Evolutionary conservation across 1,139 yeast genomes (phyloP).

Genomic region (Taphrina pruni): DNA sequence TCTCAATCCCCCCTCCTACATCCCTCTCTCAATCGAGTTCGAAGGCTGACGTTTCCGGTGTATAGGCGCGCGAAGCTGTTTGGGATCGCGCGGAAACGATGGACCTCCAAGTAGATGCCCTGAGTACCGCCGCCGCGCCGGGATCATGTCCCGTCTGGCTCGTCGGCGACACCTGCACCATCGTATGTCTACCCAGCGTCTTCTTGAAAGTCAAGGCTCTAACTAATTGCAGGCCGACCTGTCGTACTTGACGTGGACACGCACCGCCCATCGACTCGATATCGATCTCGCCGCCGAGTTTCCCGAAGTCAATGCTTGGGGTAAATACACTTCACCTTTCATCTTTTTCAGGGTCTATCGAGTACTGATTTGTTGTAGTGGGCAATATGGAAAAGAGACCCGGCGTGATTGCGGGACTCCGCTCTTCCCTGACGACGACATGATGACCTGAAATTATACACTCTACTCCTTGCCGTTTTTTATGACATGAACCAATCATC

Average conservation of each 20-base stretch:
- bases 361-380: not conserved
- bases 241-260: slow-evolving; percentile 47
- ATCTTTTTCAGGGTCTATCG: not conserved
- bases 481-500: no score
- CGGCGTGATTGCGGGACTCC: slow-evolving; percentile 6
- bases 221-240: slow-evolving; percentile 41
- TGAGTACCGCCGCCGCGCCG: slow-evolving; percentile 47
- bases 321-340: not conserved
- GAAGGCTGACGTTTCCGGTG: not conserved
- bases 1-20: not conserved
- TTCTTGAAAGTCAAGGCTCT: no score
- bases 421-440: slow-evolving; percentile 2
- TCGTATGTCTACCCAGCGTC: slow-evolving; percentile 14
- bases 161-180: slow-evolving; percentile 45
- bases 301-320: slow-evolving; percentile 59
- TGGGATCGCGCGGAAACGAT: slow-evolving; percentile 23
- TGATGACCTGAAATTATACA: not conserved
- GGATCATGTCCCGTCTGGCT: slow-evolving; percentile 47
- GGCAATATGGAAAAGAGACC: slow-evolving; percentile 16
- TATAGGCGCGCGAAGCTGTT: slow-evolving; percentile 26
- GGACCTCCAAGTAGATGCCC: slow-evolving; percentile 27
- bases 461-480: not conserved
- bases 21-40: no score
- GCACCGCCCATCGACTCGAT: slow-evolving; percentile 48
- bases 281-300: slow-evolving; percentile 55